phyloP scores from a whole-genome alignment of 2,329 filamentous ascomycete species.

The Spiromastix sp. region DNA sequence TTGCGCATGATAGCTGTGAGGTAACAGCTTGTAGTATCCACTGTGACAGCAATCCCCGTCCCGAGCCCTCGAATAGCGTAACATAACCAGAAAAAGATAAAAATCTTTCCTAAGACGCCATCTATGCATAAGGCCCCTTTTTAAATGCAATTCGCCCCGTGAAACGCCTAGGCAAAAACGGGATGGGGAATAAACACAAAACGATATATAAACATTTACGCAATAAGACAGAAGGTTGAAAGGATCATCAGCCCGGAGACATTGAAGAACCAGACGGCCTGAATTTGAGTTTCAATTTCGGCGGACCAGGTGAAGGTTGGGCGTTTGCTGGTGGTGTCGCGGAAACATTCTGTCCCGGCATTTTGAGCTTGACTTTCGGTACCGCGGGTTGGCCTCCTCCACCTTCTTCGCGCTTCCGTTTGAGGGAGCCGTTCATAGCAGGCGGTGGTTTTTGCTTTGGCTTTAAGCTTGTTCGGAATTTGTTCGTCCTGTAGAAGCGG shows the following conservation, averaged over 20 bases:
- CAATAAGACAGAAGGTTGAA: too few species aligned
- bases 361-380: constrained; percentile 32
- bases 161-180: constrained; percentile 1
- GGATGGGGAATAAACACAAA: constrained; percentile 1
- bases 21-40: too few species aligned
- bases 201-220: too few species aligned
- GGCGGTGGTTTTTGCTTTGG: constrained; percentile 19
- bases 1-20: too few species aligned
- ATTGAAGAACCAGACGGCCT: constrained; percentile 15
- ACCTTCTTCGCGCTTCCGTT: constrained; percentile 31
- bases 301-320: constrained; percentile 14
- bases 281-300: constrained; percentile 33
- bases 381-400: too few species aligned
- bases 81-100: background rate
- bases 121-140: too few species aligned
- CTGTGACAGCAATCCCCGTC: too few species aligned
- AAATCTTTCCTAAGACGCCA: too few species aligned
- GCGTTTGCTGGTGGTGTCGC: constrained; percentile 19
- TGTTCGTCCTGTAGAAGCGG: constrained; percentile 30
- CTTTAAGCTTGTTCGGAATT: constrained; percentile 27
- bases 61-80: background rate
- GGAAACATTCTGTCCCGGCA: constrained; percentile 23
- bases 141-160: background rate
- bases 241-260: too few species aligned
- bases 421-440: constrained; percentile 13